Evolutionary conservation across 345 rosid species (phyloP).

Genomic region (Salix suchowensis): DNA sequence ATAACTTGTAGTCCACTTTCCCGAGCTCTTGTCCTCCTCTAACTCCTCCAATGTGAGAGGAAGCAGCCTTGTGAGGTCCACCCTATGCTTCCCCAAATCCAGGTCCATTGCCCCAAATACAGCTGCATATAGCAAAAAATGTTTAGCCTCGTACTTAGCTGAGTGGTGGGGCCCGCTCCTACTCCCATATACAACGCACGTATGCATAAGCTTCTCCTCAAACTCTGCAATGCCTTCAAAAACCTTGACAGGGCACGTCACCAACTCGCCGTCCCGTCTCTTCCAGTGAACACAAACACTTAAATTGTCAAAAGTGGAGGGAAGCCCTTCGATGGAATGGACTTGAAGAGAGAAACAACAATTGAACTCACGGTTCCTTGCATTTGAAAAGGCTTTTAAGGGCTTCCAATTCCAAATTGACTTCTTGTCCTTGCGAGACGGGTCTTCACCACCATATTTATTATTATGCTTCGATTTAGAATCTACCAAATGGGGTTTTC

Average conservation of each 20-base stretch:
- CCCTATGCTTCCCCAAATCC: constrained; percentile 94
- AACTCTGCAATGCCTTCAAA: constrained; percentile 60
- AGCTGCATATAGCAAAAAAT: constrained; percentile 72
- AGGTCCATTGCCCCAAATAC: constrained; percentile 55
- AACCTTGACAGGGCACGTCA: constrained; percentile 60
- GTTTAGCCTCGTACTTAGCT: constrained; percentile 91
- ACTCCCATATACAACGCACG: constrained; percentile 74
- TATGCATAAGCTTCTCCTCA: constrained; percentile 65
- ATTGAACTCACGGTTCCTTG: constrained; percentile 57
- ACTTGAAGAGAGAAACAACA: constrained; percentile 81
- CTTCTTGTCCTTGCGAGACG: constrained; percentile 65
- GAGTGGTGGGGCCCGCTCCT: constrained; percentile 82
- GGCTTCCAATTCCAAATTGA: constrained; percentile 92
- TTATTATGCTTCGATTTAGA: constrained; percentile 29
- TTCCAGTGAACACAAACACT: constrained; percentile 79
- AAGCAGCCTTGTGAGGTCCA: constrained; percentile 85
- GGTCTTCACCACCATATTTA: constrained; percentile 32
- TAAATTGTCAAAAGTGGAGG: constrained; percentile 44
- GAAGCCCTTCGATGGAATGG: constrained; percentile 65
- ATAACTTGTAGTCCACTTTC: constrained; percentile 90
- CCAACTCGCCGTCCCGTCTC: constrained; percentile 71
- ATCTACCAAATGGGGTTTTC: constrained; percentile 37
- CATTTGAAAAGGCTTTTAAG: constrained; percentile 65
- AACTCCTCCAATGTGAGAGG: constrained; percentile 90
- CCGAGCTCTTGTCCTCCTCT: constrained; percentile 85